Conservation (phyloP, 345 rosid species). For the Corchorus olitorius region DNA sequence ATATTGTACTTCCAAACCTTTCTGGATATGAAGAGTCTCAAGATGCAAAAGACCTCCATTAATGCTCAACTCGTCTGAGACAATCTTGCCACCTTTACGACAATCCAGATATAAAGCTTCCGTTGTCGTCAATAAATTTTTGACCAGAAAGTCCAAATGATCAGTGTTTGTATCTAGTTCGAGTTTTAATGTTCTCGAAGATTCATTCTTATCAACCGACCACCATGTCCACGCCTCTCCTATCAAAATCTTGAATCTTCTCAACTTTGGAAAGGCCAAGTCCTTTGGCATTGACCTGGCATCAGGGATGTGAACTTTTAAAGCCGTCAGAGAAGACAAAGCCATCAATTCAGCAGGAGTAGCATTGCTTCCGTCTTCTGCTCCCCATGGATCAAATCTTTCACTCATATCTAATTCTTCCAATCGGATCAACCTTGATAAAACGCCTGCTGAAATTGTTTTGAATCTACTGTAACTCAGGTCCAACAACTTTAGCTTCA, state of each 20-base stretch:
- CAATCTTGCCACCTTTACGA: too few relatives aligned
- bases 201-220: not conserved
- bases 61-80: not conserved
- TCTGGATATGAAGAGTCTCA: slow-evolving; percentile 12
- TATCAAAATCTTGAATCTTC: not conserved
- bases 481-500: slow-evolving; percentile 15
- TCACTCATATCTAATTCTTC: slow-evolving; percentile 26
- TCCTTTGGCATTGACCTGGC: not conserved
- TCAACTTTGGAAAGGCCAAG: not conserved
- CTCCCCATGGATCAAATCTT: slow-evolving; percentile 20
- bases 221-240: not conserved
- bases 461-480: not conserved
- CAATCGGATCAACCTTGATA: slow-evolving; percentile 13
- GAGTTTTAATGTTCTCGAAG: not conserved
- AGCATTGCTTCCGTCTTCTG: not conserved
- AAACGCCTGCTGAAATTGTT: slow-evolving; percentile 16
- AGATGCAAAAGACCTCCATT: slow-evolving; percentile 14
- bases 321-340: slow-evolving; percentile 11
- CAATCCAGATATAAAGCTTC: slow-evolving; percentile 8
- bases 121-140: not conserved
- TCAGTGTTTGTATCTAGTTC: not conserved
- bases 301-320: slow-evolving; percentile 9
- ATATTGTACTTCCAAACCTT: too few relatives aligned
- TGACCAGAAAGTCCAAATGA: not conserved
- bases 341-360: slow-evolving; percentile 25